Conservation (phyloP, 2,329 filamentous ascomycete genomes). For the Microdochium nivale region DNA sequence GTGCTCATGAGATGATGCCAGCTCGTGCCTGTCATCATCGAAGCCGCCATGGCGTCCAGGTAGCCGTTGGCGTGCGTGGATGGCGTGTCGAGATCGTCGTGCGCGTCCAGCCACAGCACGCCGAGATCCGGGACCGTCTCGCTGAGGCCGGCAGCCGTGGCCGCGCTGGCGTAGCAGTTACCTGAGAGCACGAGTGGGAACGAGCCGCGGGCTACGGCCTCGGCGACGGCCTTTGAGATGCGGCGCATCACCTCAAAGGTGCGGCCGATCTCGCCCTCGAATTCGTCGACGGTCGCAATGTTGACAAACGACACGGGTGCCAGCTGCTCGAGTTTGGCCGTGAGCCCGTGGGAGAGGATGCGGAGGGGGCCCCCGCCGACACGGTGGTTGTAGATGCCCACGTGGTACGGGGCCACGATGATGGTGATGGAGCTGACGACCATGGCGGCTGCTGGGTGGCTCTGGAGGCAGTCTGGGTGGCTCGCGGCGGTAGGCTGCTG, state of each 20-base stretch:
- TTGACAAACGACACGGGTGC: constrained; percentile 16
- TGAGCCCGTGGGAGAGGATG: constrained; percentile 19
- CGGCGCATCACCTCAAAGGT: constrained; percentile 29
- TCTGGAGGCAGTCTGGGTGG: too few relatives aligned
- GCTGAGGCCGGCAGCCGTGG: constrained; percentile 23
- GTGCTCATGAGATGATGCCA: constrained; percentile 21
- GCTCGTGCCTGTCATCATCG: constrained; percentile 24
- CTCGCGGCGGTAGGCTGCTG: too few relatives aligned
- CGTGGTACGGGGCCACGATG: constrained; percentile 30
- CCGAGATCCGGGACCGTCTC: constrained; percentile 10
- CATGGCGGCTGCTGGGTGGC: too few relatives aligned
- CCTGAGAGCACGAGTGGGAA: constrained; percentile 30
- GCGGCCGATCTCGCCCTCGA: constrained; percentile 29
- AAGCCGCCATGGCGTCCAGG: constrained; percentile 25
- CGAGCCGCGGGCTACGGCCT: constrained; percentile 13
- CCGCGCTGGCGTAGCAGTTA: constrained; percentile 27
- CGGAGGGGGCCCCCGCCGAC: constrained; percentile 27
- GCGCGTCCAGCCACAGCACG: constrained; percentile 31
- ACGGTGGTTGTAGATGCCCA: constrained; percentile 23
- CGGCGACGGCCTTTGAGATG: constrained; percentile 19
- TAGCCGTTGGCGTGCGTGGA: constrained; percentile 25
- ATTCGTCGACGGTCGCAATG: constrained; percentile 22
- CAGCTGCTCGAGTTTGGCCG: constrained; percentile 4
- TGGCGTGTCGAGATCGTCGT: constrained; percentile 29
- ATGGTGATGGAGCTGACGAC: constrained; percentile 17